Percentiles rank a stretch among this genome's conserved stretches.
phyloP scores from a whole-genome alignment of 352 stramenopile genomes.

The Aphanomyces stellatus region DNA sequence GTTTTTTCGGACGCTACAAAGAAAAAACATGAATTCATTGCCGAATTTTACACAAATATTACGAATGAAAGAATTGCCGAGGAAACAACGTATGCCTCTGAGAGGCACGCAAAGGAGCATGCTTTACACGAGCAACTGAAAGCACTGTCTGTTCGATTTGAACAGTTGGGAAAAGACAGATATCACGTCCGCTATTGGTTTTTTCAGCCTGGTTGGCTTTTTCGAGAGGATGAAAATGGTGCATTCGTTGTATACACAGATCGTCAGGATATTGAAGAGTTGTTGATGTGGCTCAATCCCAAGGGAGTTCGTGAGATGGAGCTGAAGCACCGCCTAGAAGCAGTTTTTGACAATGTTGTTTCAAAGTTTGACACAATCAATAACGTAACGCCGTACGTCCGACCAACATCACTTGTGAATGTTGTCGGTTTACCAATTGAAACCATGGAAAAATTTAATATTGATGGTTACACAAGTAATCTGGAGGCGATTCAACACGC shows the following conservation, averaged over 20 bases:
- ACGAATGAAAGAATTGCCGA: constrained; percentile 41
- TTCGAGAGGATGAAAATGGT: constrained; percentile 51
- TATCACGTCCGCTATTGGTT: constrained; percentile 75
- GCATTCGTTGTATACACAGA: constrained; percentile 44
- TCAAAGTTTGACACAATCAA: neutral
- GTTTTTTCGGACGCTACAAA: constrained; percentile 56
- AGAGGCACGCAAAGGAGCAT: constrained; percentile 37
- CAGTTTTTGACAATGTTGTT: neutral
- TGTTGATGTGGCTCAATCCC: constrained; percentile 66
- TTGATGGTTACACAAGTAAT: neutral
- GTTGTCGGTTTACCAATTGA: neutral
- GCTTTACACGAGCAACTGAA: constrained; percentile 33
- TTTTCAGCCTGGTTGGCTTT: constrained; percentile 61
- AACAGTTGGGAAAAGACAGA: constrained; percentile 57
- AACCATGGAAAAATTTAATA: neutral
- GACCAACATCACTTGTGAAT: neutral
- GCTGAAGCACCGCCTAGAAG: constrained; percentile 42
- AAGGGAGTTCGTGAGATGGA: constrained; percentile 61
- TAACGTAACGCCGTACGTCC: neutral
- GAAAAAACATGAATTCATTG: constrained; percentile 49
- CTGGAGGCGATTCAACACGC: neutral
- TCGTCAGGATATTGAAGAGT: constrained; percentile 30
- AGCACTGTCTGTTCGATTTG: constrained; percentile 54
- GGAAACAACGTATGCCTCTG: constrained; percentile 39
- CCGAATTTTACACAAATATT: constrained; percentile 55